phyloP scores from a whole-genome alignment of 805 yeast species.

The Candida sithepensis region DNA sequence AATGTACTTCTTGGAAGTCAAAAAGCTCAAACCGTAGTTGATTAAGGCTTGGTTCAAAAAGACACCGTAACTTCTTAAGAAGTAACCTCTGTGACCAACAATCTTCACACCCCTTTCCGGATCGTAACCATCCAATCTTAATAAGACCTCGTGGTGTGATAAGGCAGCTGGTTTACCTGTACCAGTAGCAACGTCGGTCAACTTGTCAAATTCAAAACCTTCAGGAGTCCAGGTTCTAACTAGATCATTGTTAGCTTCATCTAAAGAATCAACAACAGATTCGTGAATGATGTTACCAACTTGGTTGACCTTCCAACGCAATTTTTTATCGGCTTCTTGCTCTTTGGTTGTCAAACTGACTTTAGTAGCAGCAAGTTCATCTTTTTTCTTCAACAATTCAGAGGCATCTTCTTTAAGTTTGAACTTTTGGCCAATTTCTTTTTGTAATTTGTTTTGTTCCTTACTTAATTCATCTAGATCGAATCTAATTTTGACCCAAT shows the following conservation, averaged over 20 bases:
- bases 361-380: constrained; percentile 66
- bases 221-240: constrained; percentile 87
- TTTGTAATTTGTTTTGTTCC: constrained; percentile 82
- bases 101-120: constrained; percentile 98
- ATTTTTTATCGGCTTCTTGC: constrained; percentile 70
- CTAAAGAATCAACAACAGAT: constrained; percentile 78
- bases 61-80: constrained; percentile 92
- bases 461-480: constrained; percentile 90
- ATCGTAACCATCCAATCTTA: constrained; percentile 95
- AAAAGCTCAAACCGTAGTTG: constrained; percentile 88
- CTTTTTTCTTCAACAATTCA: constrained; percentile 80
- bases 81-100: constrained; percentile 98
- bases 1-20: constrained; percentile 67
- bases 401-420: constrained; percentile 94
- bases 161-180: constrained; percentile 72
- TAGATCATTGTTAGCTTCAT: constrained; percentile 88
- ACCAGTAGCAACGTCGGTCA: constrained; percentile 67
- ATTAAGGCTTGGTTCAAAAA: constrained; percentile 97
- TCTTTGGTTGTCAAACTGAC: constrained; percentile 62
- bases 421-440: constrained; percentile 87
- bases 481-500: constrained; percentile 88
- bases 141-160: constrained; percentile 92
- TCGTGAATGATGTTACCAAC: constrained; percentile 95
- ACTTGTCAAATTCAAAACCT: constrained; percentile 44
- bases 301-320: constrained; percentile 78